These are phyloP conservation scores for Brasenia schreberi DNA, from an alignment of 164 flowering plant species.

Conservation along the genomic window DNA sequence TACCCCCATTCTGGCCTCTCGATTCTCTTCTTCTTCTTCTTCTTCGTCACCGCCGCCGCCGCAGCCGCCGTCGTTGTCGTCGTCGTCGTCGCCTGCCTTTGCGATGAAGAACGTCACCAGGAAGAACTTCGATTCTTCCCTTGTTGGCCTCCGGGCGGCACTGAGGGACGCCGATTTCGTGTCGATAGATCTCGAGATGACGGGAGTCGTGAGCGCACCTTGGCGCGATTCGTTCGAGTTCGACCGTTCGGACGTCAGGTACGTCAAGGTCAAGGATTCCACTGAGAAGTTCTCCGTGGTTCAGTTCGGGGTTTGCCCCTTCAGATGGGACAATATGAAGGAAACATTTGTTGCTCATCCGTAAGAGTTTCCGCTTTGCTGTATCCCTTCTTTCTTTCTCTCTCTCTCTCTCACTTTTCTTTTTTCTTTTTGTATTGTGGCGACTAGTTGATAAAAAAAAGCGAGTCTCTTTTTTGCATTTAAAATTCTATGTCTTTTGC, in stretches of 20 bases:
- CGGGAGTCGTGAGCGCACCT: constrained; percentile 81
- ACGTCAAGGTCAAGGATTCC: constrained; percentile 82
- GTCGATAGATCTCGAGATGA: constrained; percentile 87
- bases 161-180: constrained; percentile 77
- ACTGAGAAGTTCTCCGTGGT: constrained; percentile 93
- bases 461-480: too few relatives aligned
- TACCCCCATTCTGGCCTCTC: too few relatives aligned
- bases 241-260: constrained; percentile 60
- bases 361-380: constrained; percentile 24
- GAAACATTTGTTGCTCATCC: constrained; percentile 65
- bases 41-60: too few relatives aligned
- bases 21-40: too few relatives aligned
- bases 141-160: constrained; percentile 35
- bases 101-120: constrained; percentile 61
- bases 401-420: too few relatives aligned
- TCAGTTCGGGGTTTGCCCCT: constrained; percentile 94
- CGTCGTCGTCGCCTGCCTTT: too few relatives aligned
- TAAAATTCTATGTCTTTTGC: too few relatives aligned
- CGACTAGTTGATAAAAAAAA: too few relatives aligned
- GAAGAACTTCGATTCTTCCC: constrained; percentile 60
- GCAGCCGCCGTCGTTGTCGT: too few relatives aligned
- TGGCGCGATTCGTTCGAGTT: constrained; percentile 80
- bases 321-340: constrained; percentile 56
- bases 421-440: not conserved
- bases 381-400: not conserved